Percentiles rank a stretch among this genome's conserved stretches.
These are phyloP conservation scores for Starmerella tilneyi DNA, from an alignment of 805 yeast species.

Conservation along the genomic window DNA sequence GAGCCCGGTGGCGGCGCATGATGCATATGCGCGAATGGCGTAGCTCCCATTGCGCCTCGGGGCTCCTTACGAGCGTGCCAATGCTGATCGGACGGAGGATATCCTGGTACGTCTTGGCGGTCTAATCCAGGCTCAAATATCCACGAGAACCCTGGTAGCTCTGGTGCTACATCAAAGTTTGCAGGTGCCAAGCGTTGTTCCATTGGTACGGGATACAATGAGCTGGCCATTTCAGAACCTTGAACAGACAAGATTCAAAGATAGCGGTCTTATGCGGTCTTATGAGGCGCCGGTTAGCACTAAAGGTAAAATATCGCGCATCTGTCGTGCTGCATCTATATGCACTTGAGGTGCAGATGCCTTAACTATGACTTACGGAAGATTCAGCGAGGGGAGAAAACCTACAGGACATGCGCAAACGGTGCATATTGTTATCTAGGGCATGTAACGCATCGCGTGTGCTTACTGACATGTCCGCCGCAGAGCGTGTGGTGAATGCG, in stretches of 20 bases:
- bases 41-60: background rate
- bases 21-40: background rate
- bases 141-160: slow-evolving; percentile 6
- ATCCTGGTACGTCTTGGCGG: background rate
- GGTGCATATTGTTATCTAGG: slow-evolving; percentile 1
- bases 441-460: background rate
- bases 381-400: background rate
- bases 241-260: too few relatives aligned
- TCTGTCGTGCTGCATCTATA: background rate
- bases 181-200: slow-evolving; percentile 4
- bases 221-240: too few relatives aligned
- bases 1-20: background rate
- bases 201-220: background rate
- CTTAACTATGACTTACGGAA: slow-evolving; percentile 7
- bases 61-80: slow-evolving; percentile 2
- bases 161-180: background rate
- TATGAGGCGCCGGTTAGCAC: background rate
- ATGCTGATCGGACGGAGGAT: background rate
- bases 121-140: slow-evolving; percentile 3
- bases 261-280: too few relatives aligned
- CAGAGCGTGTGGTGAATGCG: too few relatives aligned
- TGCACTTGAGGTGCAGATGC: slow-evolving; percentile 5
- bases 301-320: background rate
- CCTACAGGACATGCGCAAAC: slow-evolving; percentile 1
- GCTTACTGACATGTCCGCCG: slow-evolving; percentile 6